phyloP scores from a whole-genome alignment of 257 asterid species.

The Solanum pinnatisectum region DNA sequence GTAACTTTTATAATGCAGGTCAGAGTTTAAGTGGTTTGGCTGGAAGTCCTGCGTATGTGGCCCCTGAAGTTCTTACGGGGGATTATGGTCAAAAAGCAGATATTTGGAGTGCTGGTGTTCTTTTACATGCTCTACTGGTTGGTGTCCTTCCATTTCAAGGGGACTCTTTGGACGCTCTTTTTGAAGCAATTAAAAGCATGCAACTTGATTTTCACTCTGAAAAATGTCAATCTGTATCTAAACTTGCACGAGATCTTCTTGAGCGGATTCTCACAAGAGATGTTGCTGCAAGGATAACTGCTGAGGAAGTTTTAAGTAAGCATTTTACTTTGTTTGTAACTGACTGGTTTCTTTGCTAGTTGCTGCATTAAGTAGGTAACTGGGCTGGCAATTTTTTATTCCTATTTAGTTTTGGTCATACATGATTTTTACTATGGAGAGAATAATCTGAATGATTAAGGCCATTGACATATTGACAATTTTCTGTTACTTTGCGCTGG shows the following conservation, averaged over 20 bases:
- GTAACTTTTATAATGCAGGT: conserved; percentile 9
- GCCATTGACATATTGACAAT: background rate
- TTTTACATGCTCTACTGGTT: conserved; percentile 32
- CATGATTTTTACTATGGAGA: background rate
- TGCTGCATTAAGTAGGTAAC: background rate
- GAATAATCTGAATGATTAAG: background rate
- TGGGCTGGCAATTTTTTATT: background rate
- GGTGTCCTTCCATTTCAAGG: conserved; percentile 43
- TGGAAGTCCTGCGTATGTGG: conserved; percentile 45
- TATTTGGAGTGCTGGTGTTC: conserved; percentile 46
- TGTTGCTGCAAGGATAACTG: conserved; percentile 28
- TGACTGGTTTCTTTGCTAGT: background rate
- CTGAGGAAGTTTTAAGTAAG: conserved; percentile 43
- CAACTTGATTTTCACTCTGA: conserved; percentile 33
- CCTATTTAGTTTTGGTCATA: background rate
- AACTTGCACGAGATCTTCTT: conserved; percentile 40
- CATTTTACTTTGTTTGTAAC: background rate
- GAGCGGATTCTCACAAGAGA: conserved; percentile 38
- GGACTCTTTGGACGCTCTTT: conserved; percentile 21
- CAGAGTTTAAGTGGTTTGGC: conserved; percentile 37
- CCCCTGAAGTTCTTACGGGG: conserved; percentile 38
- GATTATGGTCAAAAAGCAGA: conserved; percentile 32
- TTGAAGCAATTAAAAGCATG: conserved; percentile 27
- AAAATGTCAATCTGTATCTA: conserved; percentile 30
- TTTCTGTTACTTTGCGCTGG: background rate